These are phyloP conservation scores for Chlorella sorokiniana DNA, from an alignment of 139 green algal genomes.

Conservation along the genomic window DNA sequence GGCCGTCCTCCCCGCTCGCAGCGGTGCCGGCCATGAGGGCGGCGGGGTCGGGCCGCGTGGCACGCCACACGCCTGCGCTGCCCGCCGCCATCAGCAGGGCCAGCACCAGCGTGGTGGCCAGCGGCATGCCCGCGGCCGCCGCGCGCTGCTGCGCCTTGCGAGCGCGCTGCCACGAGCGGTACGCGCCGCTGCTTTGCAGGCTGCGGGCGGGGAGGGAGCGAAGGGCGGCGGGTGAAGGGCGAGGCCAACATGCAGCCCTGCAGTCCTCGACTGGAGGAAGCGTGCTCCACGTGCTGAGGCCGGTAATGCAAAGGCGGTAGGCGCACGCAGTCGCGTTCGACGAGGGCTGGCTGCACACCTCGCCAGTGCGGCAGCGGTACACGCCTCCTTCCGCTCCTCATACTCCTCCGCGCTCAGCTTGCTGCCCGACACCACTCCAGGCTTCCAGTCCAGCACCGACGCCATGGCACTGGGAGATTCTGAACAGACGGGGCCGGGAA, in stretches of 20 bases:
- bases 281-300: too few relatives aligned
- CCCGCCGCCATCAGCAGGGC: neutral
- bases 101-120: neutral
- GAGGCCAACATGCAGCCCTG: neutral
- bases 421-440: constrained; percentile 22
- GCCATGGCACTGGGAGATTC: neutral
- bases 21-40: too few relatives aligned
- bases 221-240: neutral
- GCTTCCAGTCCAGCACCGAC: constrained; percentile 32
- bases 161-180: constrained; percentile 28
- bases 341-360: neutral
- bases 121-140: neutral
- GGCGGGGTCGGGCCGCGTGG: neutral
- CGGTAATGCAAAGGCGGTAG: too few relatives aligned
- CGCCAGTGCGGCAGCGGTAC: constrained; percentile 18
- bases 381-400: constrained; percentile 1
- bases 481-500: too few relatives aligned
- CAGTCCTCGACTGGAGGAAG: too few relatives aligned
- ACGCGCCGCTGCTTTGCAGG: constrained; percentile 24
- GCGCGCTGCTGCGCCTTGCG: neutral
- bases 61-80: neutral
- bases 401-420: constrained; percentile 21
- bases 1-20: neutral
- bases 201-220: neutral
- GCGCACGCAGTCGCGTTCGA: neutral